Base-by-base conservation (phyloP, 2,329 filamentous ascomycete genomes). In the Arthrobotrys sinensis region DNA sequence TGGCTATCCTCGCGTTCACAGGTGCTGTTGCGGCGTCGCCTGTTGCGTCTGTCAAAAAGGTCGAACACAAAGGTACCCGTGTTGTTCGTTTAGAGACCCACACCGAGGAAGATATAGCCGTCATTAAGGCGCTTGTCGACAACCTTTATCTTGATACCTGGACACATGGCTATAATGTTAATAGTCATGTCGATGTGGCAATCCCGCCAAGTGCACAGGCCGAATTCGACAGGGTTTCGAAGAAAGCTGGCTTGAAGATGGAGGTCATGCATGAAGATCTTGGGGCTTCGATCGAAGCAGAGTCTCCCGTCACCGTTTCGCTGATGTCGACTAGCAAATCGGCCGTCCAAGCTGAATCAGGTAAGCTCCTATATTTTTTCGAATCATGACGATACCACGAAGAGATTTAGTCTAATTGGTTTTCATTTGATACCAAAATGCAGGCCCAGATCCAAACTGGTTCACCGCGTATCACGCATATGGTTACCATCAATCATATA, bases 391-490 rank as follows among this genome's bases (percentile, higher is more conserved):
- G 82, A 83, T 28, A 84, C 86, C 84, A 84, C 85, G 80, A 82
- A 84, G 67, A 83, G 86, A 63, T n/a, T n/a, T n/a, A n/a, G n/a
- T n/a, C 82, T 86, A n/a, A 85, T 83, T 24, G 82, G 80, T 19
- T 50, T 62, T 53, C n/a, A 52, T 21, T 24, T 45, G n/a, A 19
- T 12, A 10, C 16, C 24, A 21, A 69, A 34, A 73, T 14, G 4
- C 28, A 43, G 68, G 64, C 72, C 68, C 46, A 24, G 45, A 80
- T 71, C 55, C 19, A 16, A 81, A 81, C 3, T 89, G 87, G 87
- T 89, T 88, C 82, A 84, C 87, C 66, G 83, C 84, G 14, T 89
- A 89, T 79, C 88, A 90, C 76, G 66, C 85, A 0, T 89, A 88
- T 79, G 84, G 84, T 0, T 87, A 89, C 80, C 88, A 90, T 79